Percentiles rank a stretch among this genome's conserved stretches.
phyloP scores from a whole-genome alignment of 768 basidiomycete species.

The Austroboletus festivus region DNA sequence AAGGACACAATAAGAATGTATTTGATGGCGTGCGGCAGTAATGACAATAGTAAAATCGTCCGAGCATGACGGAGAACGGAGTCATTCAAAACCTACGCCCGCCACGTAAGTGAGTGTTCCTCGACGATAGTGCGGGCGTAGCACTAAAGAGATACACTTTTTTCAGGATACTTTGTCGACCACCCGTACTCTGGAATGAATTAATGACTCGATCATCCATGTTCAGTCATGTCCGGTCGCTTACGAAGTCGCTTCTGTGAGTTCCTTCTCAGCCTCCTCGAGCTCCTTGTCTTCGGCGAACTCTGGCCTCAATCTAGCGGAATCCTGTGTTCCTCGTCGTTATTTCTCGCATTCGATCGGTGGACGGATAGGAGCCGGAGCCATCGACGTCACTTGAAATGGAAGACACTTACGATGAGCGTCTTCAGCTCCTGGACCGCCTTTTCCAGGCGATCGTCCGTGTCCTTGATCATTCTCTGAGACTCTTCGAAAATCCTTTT shows the following conservation, averaged over 20 bases:
- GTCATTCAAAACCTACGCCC: not conserved
- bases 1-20: constrained; percentile 12
- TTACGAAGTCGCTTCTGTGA: constrained; percentile 53
- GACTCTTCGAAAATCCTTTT: constrained; percentile 71
- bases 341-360: not conserved
- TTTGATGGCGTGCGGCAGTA: constrained; percentile 4
- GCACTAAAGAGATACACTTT: constrained; percentile 7
- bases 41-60: constrained; percentile 6
- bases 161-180: constrained; percentile 18
- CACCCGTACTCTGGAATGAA: constrained; percentile 20
- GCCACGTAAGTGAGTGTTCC: not conserved
- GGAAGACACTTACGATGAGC: constrained; percentile 57
- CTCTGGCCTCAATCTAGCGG: constrained; percentile 26
- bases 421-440: constrained; percentile 61
- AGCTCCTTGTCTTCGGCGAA: constrained; percentile 40
- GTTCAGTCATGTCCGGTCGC: constrained; percentile 5
- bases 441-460: constrained; percentile 55
- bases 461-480: constrained; percentile 75
- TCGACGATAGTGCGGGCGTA: constrained; percentile 18
- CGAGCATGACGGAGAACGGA: not conserved
- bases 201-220: constrained; percentile 3
- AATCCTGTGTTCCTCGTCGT: constrained; percentile 20
- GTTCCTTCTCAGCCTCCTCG: constrained; percentile 53
- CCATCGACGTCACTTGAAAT: constrained; percentile 17
- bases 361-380: constrained; percentile 6